Conservation (phyloP, 1,139 yeast genomes). For the Geotrichum macrosporum region DNA sequence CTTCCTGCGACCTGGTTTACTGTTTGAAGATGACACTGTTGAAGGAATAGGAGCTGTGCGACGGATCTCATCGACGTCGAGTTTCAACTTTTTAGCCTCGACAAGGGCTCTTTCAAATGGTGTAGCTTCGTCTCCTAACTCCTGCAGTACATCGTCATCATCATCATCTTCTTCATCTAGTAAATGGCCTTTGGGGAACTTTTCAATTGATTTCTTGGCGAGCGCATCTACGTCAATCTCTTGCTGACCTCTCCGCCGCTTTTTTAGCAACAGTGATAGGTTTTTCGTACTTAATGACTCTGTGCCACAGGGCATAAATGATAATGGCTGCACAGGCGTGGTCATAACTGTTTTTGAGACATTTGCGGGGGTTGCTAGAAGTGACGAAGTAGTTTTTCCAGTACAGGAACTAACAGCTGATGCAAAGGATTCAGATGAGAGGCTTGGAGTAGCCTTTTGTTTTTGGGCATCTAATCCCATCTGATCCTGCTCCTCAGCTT, state of each 20-base stretch:
- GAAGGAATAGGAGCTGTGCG: conserved; percentile 22
- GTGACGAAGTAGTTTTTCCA: conserved; percentile 1
- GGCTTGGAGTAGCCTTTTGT: too few species aligned
- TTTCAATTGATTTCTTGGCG: conserved; percentile 32
- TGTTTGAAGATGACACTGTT: conserved; percentile 5
- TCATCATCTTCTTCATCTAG: conserved; percentile 36
- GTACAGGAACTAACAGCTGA: not conserved
- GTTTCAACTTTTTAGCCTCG: conserved; percentile 31
- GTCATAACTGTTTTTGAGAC: not conserved
- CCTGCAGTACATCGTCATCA: conserved; percentile 20
- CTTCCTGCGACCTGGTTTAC: conserved; percentile 7
- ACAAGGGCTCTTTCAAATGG: conserved; percentile 30
- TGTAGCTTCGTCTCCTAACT: conserved; percentile 27
- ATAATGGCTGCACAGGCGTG: not conserved
- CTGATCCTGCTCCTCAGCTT: conserved; percentile 57
- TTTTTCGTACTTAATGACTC: conserved; percentile 21
- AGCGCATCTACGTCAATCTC: conserved; percentile 29
- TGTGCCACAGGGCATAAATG: conserved; percentile 8
- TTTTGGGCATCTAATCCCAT: conserved; percentile 42
- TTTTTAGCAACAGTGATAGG: conserved; percentile 23
- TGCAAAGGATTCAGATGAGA: conserved; percentile 19
- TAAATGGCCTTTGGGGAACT: conserved; percentile 33
- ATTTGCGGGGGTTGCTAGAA: conserved; percentile 8
- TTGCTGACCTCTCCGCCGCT: conserved; percentile 16
- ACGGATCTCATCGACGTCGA: conserved; percentile 31